Percentiles rank a stretch among this genome's conserved stretches.
phyloP scores from a whole-genome alignment of 176 grass and related monocot species.

The Pharus latifolius region DNA sequence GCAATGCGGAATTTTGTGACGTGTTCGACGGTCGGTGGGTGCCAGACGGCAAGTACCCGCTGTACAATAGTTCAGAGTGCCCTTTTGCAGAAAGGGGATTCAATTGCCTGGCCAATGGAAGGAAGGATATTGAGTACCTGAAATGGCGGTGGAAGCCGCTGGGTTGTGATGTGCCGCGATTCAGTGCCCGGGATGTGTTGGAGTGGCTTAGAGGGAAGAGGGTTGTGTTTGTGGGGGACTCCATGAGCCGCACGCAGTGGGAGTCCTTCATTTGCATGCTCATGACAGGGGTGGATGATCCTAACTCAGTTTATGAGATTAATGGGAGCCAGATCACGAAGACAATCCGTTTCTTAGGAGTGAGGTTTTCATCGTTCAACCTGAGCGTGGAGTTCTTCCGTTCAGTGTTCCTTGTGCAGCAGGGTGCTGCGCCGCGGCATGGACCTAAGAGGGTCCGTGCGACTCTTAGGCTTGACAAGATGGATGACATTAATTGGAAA shows the following conservation, averaged over 20 bases:
- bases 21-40: conserved; percentile 87
- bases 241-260: conserved; percentile 96
- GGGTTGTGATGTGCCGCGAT: conserved; percentile 51
- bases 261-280: conserved; percentile 99
- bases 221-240: conserved; percentile 85
- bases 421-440: conserved; percentile 37
- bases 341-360: conserved; percentile 77
- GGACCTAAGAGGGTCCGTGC: conserved; percentile 42
- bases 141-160: conserved; percentile 96
- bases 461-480: conserved; percentile 66
- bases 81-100: conserved; percentile 83
- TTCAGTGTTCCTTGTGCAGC: conserved; percentile 79
- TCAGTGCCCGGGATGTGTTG: conserved; percentile 35
- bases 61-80: conserved; percentile 90
- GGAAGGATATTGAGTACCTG: conserved; percentile 65
- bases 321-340: conserved; percentile 86
- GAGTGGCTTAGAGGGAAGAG: conserved; percentile 74
- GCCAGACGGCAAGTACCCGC: conserved; percentile 35
- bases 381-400: conserved; percentile 84
- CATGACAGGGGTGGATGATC: conserved; percentile 72
- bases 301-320: conserved; percentile 71
- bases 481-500: conserved; percentile 60
- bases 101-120: conserved; percentile 87
- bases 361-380: conserved; percentile 68
- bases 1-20: conserved; percentile 35